phyloP scores from a whole-genome alignment of 208 protist genomes.

The Crithidia bombi region DNA sequence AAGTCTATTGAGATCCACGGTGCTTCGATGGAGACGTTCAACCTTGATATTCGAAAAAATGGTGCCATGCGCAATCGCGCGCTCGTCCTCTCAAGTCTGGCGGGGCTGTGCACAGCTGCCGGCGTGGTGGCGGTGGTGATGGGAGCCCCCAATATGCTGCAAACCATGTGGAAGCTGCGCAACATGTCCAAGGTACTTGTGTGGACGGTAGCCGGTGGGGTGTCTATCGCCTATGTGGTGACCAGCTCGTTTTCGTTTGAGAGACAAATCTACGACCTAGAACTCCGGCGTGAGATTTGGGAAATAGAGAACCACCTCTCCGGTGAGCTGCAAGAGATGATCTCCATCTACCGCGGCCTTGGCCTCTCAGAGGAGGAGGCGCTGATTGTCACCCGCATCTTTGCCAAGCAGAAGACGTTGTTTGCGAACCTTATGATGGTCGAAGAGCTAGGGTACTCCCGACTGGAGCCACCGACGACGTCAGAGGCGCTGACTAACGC shows the following conservation, averaged over 20 bases:
- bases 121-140: slow-evolving; percentile 36
- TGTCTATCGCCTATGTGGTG: slow-evolving; percentile 51
- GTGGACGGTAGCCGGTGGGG: slow-evolving; percentile 41
- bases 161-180: slow-evolving; percentile 18
- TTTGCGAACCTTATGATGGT: slow-evolving; percentile 96
- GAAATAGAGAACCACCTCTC: slow-evolving; percentile 93
- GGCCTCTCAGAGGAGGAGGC: slow-evolving; percentile 91
- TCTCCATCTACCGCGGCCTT: slow-evolving; percentile 91
- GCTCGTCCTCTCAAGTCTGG: slow-evolving; percentile 56
- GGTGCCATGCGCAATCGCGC: slow-evolving; percentile 82
- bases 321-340: slow-evolving; percentile 93
- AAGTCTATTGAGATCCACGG: slow-evolving; percentile 75
- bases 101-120: slow-evolving; percentile 61
- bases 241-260: slow-evolving; percentile 65
- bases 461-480: slow-evolving; percentile 70
- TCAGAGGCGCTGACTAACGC: slow-evolving; percentile 67
- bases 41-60: slow-evolving; percentile 85
- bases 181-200: slow-evolving; percentile 41
- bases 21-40: slow-evolving; percentile 78
- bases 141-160: slow-evolving; percentile 9
- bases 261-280: slow-evolving; percentile 78
- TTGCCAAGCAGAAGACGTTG: slow-evolving; percentile 76
- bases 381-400: slow-evolving; percentile 81
- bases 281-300: slow-evolving; percentile 93
- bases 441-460: slow-evolving; percentile 93